Base-by-base conservation (phyloP, 345 rosid species). In the Gossypium mustelinum region DNA sequence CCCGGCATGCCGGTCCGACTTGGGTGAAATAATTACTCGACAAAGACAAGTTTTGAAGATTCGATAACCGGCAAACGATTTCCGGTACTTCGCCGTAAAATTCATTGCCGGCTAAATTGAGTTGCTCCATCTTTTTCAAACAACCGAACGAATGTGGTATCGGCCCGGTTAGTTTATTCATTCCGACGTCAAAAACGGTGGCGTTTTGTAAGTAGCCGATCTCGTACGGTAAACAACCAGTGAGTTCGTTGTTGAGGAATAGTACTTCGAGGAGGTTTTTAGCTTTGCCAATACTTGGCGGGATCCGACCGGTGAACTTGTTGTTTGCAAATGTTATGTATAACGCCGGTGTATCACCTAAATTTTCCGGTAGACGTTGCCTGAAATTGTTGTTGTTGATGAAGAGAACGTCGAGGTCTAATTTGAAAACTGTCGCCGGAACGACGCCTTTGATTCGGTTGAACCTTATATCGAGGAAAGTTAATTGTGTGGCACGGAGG, bases 281-380 rank as follows among this genome's bases (percentile, higher is more conserved):
- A 29, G 87, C 85, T 16, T 55, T 34, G 16, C 91, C 94, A 60
- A 89, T 85, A 82, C 86, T 85, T 0, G 57, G 41, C 0, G 94
- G 94, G 44, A 89, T 86, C 0, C 11, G 58, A 13, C 94, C 94
- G 0, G 77, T 54, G 83, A 89, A 79, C 2, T 57, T 44, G 80
- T 89, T 89, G 79, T 84, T 77, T 11, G 94, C 91, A 4, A 89
- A 80, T 61, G 94, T 87, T 73, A 89, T 80, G 77, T 85, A 89
- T 4, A 78, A 47, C 1, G 76, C 90, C 6, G 87, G 64, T 2
- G 94, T 75, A 76, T 47, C n/a, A 3, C 88, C 88, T 8, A 89
- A 59, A 57, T 80, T 87, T 2, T 67, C 39, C 3, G 94, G 91
- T 34, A 89, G 81, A 1, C 2, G 9, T n/a, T 73, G 81, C 0